phyloP scores from a whole-genome alignment of 305 asterid genomes.

The Solanum hybrid region DNA sequence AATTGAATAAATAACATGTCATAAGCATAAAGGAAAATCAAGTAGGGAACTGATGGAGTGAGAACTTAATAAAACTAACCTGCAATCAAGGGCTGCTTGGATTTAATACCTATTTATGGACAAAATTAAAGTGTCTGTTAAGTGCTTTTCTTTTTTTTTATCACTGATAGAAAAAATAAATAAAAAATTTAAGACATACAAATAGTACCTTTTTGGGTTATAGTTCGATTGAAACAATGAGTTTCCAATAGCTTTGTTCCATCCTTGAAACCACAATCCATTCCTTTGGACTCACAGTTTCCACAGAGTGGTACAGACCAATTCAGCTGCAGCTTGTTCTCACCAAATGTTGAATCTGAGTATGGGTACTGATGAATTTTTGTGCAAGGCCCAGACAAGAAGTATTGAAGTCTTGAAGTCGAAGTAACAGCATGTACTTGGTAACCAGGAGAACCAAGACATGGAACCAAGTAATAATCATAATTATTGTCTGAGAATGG shows the following conservation, averaged over 20 bases:
- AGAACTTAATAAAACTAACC: neutral
- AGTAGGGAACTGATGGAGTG: neutral
- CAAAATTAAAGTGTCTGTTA: neutral
- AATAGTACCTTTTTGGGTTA: neutral
- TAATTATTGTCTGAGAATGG: neutral
- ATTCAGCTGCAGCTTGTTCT: neutral
- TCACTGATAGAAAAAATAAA: neutral
- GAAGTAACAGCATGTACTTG: neutral
- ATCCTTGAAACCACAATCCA: constrained; percentile 1
- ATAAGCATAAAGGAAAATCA: neutral
- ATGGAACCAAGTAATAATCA: neutral
- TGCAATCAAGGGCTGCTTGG: neutral
- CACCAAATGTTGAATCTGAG: neutral
- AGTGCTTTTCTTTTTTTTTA: neutral
- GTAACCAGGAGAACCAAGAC: neutral
- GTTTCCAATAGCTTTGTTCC: neutral
- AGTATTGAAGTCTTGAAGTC: fast-evolving
- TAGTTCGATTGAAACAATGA: constrained; percentile 4
- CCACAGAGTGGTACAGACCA: neutral
- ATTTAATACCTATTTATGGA: neutral
- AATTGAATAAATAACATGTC: neutral
- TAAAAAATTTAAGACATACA: neutral
- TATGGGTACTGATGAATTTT: constrained; percentile 1
- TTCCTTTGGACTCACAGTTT: neutral
- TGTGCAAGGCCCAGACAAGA: neutral